Percentiles rank a stretch among this genome's conserved stretches.
phyloP scores from a whole-genome alignment of 306 rosid genomes.

The Biancaea sappan region DNA sequence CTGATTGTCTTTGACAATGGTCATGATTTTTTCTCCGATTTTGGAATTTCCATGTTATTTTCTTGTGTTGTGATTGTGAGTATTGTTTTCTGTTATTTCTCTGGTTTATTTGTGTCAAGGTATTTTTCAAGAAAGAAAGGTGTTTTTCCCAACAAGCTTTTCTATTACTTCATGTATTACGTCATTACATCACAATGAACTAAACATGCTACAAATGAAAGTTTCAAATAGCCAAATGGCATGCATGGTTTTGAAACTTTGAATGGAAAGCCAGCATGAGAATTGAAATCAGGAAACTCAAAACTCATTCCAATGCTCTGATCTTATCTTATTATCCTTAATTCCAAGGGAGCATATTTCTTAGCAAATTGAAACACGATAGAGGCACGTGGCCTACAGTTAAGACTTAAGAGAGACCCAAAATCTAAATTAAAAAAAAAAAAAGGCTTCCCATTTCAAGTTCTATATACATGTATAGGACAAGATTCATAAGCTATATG shows the following conservation, averaged over 20 bases:
- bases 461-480: neutral
- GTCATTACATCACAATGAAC: too few relatives aligned
- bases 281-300: neutral
- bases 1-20: too few relatives aligned
- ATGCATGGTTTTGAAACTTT: neutral
- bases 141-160: too few relatives aligned
- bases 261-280: neutral
- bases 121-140: too few relatives aligned
- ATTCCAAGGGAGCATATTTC: neutral
- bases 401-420: neutral
- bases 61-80: too few relatives aligned
- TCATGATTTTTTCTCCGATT: too few relatives aligned
- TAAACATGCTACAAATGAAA: too few relatives aligned
- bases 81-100: too few relatives aligned
- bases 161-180: too few relatives aligned
- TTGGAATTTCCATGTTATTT: too few relatives aligned
- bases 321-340: neutral
- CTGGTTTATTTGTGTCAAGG: too few relatives aligned
- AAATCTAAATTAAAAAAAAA: neutral
- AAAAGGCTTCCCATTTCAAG: neutral
- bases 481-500: neutral
- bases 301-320: slow-evolving; percentile 33
- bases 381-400: neutral
- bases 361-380: neutral
- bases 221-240: slow-evolving; percentile 15